Conservation (phyloP, 176 grass and related monocot species). For the Eragrostis curvula region DNA sequence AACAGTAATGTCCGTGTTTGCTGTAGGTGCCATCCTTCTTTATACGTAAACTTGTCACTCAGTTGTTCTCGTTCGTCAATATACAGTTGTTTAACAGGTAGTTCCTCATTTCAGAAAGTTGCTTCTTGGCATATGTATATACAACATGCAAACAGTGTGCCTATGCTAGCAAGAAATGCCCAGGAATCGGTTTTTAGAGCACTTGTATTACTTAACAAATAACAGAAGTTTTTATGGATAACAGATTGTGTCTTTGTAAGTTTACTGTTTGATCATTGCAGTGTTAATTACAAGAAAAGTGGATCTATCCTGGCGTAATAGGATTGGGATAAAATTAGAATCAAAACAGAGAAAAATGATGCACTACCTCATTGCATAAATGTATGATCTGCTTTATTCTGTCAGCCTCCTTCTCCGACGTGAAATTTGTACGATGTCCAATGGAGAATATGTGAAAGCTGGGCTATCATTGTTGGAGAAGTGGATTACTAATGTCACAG, state of each 20-base stretch:
- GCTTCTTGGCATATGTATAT: background rate
- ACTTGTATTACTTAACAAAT: background rate
- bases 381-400: background rate
- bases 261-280: constrained; percentile 17
- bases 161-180: constrained; percentile 19
- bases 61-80: constrained; percentile 97
- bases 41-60: constrained; percentile 93
- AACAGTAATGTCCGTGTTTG: constrained; percentile 32
- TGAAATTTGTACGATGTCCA: constrained; percentile 95
- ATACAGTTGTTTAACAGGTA: constrained; percentile 99
- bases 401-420: constrained; percentile 90
- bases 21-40: constrained; percentile 94
- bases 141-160: background rate
- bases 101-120: constrained; percentile 27
- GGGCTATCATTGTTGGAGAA: constrained; percentile 87
- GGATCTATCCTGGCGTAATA: background rate
- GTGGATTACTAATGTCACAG: constrained; percentile 89
- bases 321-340: constrained; percentile 14
- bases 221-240: background rate
- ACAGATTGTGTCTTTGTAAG: constrained; percentile 2
- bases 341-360: background rate
- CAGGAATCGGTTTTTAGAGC: background rate
- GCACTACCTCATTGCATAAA: background rate
- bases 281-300: constrained; percentile 10
- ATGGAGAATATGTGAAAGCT: constrained; percentile 98